phyloP scores from a whole-genome alignment of 73 alveolate genomes.

The Tetrahymena malaccensis region DNA sequence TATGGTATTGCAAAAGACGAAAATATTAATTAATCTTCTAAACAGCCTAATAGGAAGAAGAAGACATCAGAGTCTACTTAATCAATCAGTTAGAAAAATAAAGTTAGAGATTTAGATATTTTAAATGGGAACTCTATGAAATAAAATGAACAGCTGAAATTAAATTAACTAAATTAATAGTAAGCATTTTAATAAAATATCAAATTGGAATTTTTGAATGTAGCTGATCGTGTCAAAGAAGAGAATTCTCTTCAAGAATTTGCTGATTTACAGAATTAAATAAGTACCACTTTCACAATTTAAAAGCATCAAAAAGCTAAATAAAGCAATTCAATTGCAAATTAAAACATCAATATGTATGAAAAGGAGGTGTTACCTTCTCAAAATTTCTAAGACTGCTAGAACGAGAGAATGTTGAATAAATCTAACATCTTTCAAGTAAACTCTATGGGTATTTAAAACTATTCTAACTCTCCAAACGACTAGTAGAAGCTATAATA shows the following conservation, averaged over 20 bases:
- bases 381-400: background rate
- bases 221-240: background rate
- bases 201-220: background rate
- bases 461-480: background rate
- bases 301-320: background rate
- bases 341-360: background rate
- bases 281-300: background rate
- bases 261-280: background rate
- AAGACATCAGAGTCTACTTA: background rate
- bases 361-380: background rate
- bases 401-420: background rate
- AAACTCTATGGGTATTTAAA: background rate
- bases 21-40: background rate
- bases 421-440: background rate
- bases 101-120: background rate
- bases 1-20: background rate
- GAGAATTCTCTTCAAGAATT: background rate
- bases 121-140: too few relatives aligned
- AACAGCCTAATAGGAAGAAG: background rate
- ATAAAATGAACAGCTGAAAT: background rate
- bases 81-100: too few relatives aligned
- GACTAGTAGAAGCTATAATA: background rate
- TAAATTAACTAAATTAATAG: background rate
- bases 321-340: background rate
- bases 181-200: too few relatives aligned